These are phyloP conservation scores for Exophiala aquamarina DNA, from an alignment of 2,329 filamentous ascomycete genomes.

Conservation along the genomic window DNA sequence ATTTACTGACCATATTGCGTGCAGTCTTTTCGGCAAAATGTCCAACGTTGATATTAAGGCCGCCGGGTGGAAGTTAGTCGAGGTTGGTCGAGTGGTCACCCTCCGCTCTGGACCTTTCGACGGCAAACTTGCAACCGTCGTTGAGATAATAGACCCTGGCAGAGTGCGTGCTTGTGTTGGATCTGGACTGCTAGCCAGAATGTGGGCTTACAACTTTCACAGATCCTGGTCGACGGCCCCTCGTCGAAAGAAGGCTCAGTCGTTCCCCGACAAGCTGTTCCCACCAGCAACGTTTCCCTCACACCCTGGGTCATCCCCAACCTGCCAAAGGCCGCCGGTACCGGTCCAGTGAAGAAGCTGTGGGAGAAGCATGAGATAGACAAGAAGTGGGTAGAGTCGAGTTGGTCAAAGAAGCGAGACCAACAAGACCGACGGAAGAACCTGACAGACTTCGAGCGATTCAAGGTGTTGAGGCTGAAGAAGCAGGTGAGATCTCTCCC, in stretches of 20 bases:
- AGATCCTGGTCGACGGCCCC: slow-evolving; percentile 97
- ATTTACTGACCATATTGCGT: slow-evolving; percentile 7
- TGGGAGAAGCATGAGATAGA: slow-evolving; percentile 94
- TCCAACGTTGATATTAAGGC: slow-evolving; percentile 78
- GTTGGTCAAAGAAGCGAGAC: slow-evolving; percentile 91
- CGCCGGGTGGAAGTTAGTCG: slow-evolving; percentile 91
- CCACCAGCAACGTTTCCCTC: slow-evolving; percentile 81
- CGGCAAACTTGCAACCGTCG: slow-evolving; percentile 88
- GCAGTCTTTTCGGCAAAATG: slow-evolving; percentile 49
- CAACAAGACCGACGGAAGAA: slow-evolving; percentile 83
- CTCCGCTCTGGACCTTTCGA: slow-evolving; percentile 78
- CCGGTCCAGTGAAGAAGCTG: slow-evolving; percentile 76
- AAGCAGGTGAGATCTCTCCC: slow-evolving; percentile 73
- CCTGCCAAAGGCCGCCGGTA: slow-evolving; percentile 81
- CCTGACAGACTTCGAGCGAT: slow-evolving; percentile 98
- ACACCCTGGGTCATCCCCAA: slow-evolving; percentile 85
- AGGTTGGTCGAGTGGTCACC: slow-evolving; percentile 96
- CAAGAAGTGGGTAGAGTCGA: slow-evolving; percentile 85
- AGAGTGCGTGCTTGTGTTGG: slow-evolving; percentile 70
- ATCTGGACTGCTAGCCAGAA: slow-evolving; percentile 1
- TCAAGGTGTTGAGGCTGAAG: slow-evolving; percentile 99
- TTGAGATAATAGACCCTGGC: slow-evolving; percentile 99
- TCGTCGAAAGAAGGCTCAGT: slow-evolving; percentile 74
- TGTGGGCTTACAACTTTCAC: slow-evolving; percentile 29
- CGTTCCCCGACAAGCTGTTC: slow-evolving; percentile 82